Conservation (phyloP, 305 asterid species). For the Andrographis paniculata region DNA sequence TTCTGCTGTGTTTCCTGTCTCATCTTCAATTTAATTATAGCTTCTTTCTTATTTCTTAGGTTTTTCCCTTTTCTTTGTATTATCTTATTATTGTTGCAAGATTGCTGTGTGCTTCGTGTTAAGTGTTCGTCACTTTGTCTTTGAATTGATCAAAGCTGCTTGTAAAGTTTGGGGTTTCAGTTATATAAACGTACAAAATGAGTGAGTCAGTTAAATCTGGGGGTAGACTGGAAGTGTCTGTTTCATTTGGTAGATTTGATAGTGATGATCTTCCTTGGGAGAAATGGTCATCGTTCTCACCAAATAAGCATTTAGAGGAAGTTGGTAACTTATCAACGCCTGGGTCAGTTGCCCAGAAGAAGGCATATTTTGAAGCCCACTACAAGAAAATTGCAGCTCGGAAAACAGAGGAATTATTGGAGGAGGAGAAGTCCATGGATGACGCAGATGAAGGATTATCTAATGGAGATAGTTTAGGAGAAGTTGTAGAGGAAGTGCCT, state of each 20-base stretch:
- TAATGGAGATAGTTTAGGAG: constrained; percentile 27
- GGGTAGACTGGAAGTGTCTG: constrained; percentile 63
- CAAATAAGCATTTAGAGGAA: constrained; percentile 88
- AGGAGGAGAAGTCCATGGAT: constrained; percentile 38
- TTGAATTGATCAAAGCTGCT: not conserved
- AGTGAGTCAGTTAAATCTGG: constrained; percentile 44
- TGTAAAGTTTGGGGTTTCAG: not conserved
- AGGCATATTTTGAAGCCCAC: constrained; percentile 94
- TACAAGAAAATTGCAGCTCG: constrained; percentile 80
- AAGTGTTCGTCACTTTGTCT: not conserved
- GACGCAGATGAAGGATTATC: constrained; percentile 21
- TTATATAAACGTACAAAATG: constrained; percentile 60
- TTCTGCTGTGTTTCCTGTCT: not conserved
- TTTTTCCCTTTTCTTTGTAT: not conserved
- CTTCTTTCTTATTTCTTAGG: not conserved
- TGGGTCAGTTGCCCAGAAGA: constrained; percentile 91
- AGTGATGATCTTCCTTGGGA: constrained; percentile 88
- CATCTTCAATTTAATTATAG: no score
- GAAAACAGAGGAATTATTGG: constrained; percentile 62
- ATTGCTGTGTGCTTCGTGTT: not conserved
- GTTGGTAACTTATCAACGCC: constrained; percentile 80
- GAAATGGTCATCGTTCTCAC: constrained; percentile 92
- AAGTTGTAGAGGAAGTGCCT: constrained; percentile 22
- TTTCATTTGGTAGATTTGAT: constrained; percentile 89
- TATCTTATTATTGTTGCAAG: not conserved